Conservation (phyloP, 169 alveolate species). For the Plasmodium knowlesi region DNA sequence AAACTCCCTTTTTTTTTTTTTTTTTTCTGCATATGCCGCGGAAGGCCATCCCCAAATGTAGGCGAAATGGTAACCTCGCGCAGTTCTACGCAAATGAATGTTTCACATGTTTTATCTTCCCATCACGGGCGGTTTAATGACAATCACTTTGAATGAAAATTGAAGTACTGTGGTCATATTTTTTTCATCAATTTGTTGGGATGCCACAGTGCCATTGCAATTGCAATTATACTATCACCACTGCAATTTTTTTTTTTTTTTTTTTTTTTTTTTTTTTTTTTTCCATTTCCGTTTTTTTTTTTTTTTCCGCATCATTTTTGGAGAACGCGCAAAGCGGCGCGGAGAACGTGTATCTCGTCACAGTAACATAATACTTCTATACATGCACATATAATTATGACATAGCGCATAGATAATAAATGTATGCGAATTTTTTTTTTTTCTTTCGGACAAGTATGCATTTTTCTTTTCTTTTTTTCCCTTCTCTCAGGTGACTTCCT, state of each 20-base stretch:
- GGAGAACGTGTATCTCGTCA: background rate
- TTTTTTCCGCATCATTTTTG: background rate
- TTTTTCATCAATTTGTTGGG: background rate
- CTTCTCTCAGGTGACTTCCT: background rate
- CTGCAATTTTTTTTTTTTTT: background rate
- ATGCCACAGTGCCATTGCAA: background rate
- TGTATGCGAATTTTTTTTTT: background rate
- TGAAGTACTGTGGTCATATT: background rate
- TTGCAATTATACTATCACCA: background rate
- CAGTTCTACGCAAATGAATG: background rate
- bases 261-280: too few species aligned
- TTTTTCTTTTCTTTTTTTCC: background rate
- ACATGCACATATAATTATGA: background rate
- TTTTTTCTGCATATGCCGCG: background rate
- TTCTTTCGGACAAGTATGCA: background rate
- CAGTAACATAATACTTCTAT: background rate
- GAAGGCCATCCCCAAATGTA: background rate
- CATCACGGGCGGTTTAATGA: background rate
- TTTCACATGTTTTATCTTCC: background rate
- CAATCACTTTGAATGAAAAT: background rate
- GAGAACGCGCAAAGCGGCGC: background rate
- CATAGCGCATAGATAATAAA: background rate
- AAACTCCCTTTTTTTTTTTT: background rate
- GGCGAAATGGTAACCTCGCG: background rate
- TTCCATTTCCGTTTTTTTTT: too few species aligned